Conservation (phyloP, 2,329 filamentous ascomycete genomes). For the Pseudonectria foliicola region DNA sequence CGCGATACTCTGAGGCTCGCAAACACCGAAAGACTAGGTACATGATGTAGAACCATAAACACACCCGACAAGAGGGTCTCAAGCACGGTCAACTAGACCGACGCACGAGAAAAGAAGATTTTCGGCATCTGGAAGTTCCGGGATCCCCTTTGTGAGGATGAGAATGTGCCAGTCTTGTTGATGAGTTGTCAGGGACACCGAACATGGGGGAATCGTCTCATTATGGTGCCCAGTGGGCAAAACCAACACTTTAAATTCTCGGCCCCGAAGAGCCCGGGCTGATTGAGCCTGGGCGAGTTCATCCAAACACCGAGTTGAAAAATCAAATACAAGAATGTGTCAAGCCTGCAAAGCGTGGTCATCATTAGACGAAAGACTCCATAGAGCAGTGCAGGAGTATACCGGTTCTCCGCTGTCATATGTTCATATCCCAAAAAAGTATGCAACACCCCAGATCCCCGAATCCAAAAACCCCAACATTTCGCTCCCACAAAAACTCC, state of each 20-base stretch:
- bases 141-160: slow-evolving; percentile 1
- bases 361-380: slow-evolving; percentile 25
- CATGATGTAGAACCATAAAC: slow-evolving; percentile 33
- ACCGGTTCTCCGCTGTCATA: slow-evolving; percentile 26
- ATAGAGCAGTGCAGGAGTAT: slow-evolving; percentile 24
- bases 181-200: slow-evolving; percentile 11
- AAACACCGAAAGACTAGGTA: slow-evolving; percentile 12
- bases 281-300: slow-evolving; percentile 15
- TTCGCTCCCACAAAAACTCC: slow-evolving; percentile 19
- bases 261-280: slow-evolving; percentile 23
- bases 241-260: slow-evolving; percentile 27
- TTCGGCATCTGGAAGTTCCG: neutral
- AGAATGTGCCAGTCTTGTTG: slow-evolving; percentile 18
- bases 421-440: slow-evolving; percentile 30
- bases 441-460: slow-evolving; percentile 27
- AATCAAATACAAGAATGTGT: slow-evolving; percentile 23
- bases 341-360: slow-evolving; percentile 23
- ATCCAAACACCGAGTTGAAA: slow-evolving; percentile 22
- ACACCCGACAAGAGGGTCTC: slow-evolving; percentile 19
- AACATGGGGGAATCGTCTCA: slow-evolving; percentile 18
- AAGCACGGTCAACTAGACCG: neutral
- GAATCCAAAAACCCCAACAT: slow-evolving; percentile 23
- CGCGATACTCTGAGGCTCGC: slow-evolving; percentile 19
- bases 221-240: slow-evolving; percentile 12
- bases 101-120: slow-evolving; percentile 6